A percentile compares a stretch with the other conserved stretches of the same genome.
Conservation (phyloP, 441 rosid species). For the Arabidopsis lyrata region DNA sequence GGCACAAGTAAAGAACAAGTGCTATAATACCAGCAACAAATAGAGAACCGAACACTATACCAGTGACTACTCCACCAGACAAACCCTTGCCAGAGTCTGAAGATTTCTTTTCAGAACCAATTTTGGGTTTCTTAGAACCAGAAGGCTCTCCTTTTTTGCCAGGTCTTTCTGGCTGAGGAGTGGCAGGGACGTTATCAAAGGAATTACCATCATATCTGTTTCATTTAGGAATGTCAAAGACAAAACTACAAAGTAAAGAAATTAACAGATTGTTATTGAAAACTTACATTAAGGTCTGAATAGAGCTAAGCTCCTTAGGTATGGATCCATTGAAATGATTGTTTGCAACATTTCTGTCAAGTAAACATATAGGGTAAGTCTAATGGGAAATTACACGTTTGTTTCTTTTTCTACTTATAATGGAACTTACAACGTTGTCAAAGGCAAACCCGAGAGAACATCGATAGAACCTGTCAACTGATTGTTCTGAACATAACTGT, state of each 20-base stretch:
- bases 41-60: slow-evolving; percentile 69
- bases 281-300: slow-evolving; percentile 76
- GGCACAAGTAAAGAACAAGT: slow-evolving; percentile 58
- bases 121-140: slow-evolving; percentile 48
- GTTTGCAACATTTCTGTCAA: slow-evolving; percentile 86
- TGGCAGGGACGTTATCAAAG: slow-evolving; percentile 82
- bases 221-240: slow-evolving; percentile 38
- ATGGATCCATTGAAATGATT: slow-evolving; percentile 92
- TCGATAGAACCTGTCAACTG: slow-evolving; percentile 81
- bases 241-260: slow-evolving; percentile 17
- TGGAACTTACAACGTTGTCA: slow-evolving; percentile 78
- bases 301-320: slow-evolving; percentile 73
- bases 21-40: slow-evolving; percentile 56
- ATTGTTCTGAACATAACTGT: slow-evolving; percentile 92
- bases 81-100: slow-evolving; percentile 60
- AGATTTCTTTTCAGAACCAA: slow-evolving; percentile 48
- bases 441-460: slow-evolving; percentile 68
- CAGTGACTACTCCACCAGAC: slow-evolving; percentile 65
- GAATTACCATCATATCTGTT: slow-evolving; percentile 88
- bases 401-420: not conserved
- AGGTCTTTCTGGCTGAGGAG: slow-evolving; percentile 74
- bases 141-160: slow-evolving; percentile 53
- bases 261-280: slow-evolving; percentile 22
- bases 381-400: not conserved
- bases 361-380: slow-evolving; percentile 14